Percentiles rank a stretch among this genome's conserved stretches.
These are phyloP conservation scores for Paraconiothyrium brasiliense DNA, from an alignment of 2,329 filamentous ascomycete genomes.

Conservation along the genomic window DNA sequence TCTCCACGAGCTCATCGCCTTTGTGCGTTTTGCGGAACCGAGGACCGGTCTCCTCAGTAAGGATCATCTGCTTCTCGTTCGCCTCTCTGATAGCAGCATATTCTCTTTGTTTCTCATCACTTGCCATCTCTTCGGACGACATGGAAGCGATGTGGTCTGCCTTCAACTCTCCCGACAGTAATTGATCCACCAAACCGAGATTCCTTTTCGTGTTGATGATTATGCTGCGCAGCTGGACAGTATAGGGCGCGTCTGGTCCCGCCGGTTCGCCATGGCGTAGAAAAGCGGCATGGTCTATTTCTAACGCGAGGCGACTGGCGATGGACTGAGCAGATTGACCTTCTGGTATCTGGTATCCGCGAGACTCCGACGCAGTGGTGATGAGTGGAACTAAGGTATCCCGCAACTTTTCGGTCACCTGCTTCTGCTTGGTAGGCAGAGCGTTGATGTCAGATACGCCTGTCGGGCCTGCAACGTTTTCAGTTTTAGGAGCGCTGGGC, in stretches of 20 bases:
- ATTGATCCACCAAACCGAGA: constrained; percentile 74
- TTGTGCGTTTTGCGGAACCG: constrained; percentile 92
- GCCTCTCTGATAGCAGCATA: constrained; percentile 80
- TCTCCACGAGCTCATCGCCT: constrained; percentile 88
- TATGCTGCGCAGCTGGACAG: constrained; percentile 75
- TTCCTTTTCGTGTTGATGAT: constrained; percentile 92
- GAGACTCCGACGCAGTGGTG: constrained; percentile 71
- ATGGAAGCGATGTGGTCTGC: constrained; percentile 85
- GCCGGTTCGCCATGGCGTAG: constrained; percentile 63
- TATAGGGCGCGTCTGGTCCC: constrained; percentile 59
- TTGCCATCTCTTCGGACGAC: constrained; percentile 90
- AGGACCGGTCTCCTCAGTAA: constrained; percentile 75
- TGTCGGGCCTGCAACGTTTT: constrained; percentile 28
- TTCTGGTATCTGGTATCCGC: constrained; percentile 69
- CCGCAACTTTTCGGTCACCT: constrained; percentile 73
- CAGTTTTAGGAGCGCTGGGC: constrained; percentile 42
- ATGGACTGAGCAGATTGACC: constrained; percentile 71
- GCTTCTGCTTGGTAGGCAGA: constrained; percentile 72
- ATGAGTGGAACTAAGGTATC: constrained; percentile 75
- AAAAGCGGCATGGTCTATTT: constrained; percentile 78
- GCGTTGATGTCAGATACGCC: constrained; percentile 32
- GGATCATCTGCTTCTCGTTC: constrained; percentile 83
- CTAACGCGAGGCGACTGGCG: constrained; percentile 75
- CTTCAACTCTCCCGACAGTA: constrained; percentile 77
- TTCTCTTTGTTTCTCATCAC: constrained; percentile 83